phyloP scores from a whole-genome alignment of 1,284 basidiomycete species.

The Mycena sp. region DNA sequence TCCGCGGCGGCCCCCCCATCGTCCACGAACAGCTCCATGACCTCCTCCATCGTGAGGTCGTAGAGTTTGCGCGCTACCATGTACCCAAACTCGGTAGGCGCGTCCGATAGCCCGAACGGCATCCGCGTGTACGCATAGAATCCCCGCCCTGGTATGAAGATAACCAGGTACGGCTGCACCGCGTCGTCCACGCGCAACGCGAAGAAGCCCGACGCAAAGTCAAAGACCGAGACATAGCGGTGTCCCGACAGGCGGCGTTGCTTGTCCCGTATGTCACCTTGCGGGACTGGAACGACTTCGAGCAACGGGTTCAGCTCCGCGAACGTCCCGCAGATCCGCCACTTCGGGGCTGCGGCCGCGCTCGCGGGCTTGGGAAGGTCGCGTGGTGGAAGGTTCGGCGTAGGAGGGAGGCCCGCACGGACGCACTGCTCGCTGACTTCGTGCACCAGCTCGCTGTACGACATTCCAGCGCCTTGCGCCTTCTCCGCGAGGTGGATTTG shows the following conservation, averaged over 20 bases:
- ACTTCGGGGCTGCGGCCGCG: neutral
- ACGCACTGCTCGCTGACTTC: neutral
- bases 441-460: neutral
- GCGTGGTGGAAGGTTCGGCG: neutral
- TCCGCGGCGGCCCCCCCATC: constrained; percentile 33
- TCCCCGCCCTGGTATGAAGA: constrained; percentile 38
- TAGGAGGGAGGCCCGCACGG: too few species aligned
- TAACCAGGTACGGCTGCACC: neutral
- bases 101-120: too few species aligned
- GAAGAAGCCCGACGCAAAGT: neutral
- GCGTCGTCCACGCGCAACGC: neutral
- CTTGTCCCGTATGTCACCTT: neutral
- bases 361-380: neutral
- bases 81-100: too few species aligned
- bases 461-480: neutral
- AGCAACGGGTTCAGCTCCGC: neutral
- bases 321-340: neutral
- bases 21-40: constrained; percentile 45
- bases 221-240: neutral
- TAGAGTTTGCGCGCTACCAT: neutral
- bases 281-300: neutral
- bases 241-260: neutral
- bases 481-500: neutral
- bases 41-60: constrained; percentile 26
- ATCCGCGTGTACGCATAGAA: constrained; percentile 46